Evolutionary conservation across 2,329 filamentous ascomycete genomes (phyloP), one percentile per base, ranked within the genome.

Genomic region (Epichloe bromicola): DNA sequence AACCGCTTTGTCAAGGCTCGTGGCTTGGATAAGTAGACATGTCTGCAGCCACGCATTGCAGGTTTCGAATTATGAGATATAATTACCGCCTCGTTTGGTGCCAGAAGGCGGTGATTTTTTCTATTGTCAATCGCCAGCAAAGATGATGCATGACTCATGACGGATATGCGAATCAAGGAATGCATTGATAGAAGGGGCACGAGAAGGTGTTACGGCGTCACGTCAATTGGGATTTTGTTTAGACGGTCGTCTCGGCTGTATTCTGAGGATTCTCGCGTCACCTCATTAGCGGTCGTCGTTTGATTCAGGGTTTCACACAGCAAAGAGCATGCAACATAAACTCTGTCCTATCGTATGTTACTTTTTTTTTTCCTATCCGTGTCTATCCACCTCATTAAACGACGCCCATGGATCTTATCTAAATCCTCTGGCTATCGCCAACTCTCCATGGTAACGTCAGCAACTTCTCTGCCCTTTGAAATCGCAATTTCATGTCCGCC

Each of bases 401-500:
- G 30, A 30, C 30, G 30, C 8, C 30, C 30, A 30, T 30, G 10
- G 26, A 39, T 12, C 12, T 39, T 15, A 39, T 39, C 15, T 17
- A 7, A 8, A 19, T 12, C 40, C 40, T 42, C 40, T 6, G 11
- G 23, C 14, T 36, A 23, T 11, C 20, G 14, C 69, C 69, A 71
- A 40, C 65, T 64, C 30, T 57, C 55, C 17, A 68, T 59, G 6
- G 63, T 62, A 17, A 64, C 56, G 15, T 70, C 63, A 1, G 78
- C 80, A 51, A 87, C 73, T 50, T 80, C 75, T 10, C 70, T 67
- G 3, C 78, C 78, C 51, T 74, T 74, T 12, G 77, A 77, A 55
- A 87, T 80, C 1, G 80, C 81, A 53, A 88, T 69, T 59, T 88
- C 85, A 61, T 89, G 86, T 0, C 83, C 85, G 4, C 78, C 82